phyloP scores from a whole-genome alignment of 441 rosid genomes.

The Populus tomentosa region DNA sequence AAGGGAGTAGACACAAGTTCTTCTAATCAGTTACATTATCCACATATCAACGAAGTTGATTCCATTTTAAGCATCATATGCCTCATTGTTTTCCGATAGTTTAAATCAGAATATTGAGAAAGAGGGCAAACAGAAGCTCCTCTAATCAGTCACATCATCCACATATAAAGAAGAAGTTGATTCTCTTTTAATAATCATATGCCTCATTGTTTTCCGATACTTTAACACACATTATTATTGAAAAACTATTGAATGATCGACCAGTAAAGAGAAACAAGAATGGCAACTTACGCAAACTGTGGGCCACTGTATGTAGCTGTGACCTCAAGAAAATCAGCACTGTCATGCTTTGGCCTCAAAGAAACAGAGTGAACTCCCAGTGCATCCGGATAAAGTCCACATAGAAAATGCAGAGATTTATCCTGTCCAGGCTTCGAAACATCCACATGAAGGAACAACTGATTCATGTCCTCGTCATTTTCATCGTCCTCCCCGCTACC shows the following conservation, averaged over 20 bases:
- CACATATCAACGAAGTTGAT: too few species aligned
- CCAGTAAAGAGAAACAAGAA: neutral
- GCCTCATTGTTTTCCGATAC: neutral
- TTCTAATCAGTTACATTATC: too few species aligned
- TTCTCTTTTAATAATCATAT: neutral
- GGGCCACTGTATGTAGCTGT: constrained; percentile 65
- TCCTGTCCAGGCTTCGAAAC: constrained; percentile 61
- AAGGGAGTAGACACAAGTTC: too few species aligned
- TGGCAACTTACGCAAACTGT: constrained; percentile 51
- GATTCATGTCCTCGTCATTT: constrained; percentile 61
- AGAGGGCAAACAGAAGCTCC: neutral
- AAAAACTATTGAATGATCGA: neutral
- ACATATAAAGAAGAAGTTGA: neutral
- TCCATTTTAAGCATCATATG: too few species aligned
- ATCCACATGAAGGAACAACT: constrained; percentile 74
- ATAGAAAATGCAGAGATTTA: constrained; percentile 62
- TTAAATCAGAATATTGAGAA: too few species aligned
- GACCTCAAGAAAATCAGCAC: constrained; percentile 28
- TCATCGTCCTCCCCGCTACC: constrained; percentile 42
- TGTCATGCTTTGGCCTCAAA: constrained; percentile 56
- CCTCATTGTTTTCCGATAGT: too few species aligned
- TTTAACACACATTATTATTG: neutral
- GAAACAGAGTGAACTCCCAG: constrained; percentile 80
- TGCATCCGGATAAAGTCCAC: constrained; percentile 87
- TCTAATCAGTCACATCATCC: neutral